These are phyloP conservation scores for Bretschneidera sinensis DNA, from an alignment of 345 rosid genomes.

Conservation along the genomic window DNA sequence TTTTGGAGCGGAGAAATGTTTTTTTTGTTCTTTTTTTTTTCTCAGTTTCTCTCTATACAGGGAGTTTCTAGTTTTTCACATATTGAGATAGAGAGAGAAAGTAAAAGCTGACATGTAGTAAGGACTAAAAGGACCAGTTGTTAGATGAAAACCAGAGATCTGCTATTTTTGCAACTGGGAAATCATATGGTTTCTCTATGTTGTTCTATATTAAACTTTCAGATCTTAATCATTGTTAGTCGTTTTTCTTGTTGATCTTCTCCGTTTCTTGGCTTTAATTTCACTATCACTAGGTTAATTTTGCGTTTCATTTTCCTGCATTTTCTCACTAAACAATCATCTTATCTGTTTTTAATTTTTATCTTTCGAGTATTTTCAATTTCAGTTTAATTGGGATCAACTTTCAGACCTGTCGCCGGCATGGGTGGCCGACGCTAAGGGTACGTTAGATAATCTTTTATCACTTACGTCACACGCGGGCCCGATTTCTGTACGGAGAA, in stretches of 20 bases:
- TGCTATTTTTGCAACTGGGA: slow-evolving; percentile 32
- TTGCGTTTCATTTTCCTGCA: slow-evolving; percentile 4
- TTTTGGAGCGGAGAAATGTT: slow-evolving; percentile 19
- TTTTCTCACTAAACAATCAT: slow-evolving; percentile 7
- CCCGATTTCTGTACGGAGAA: slow-evolving; percentile 6
- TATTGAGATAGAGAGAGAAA: slow-evolving; percentile 10
- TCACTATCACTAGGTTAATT: not conserved
- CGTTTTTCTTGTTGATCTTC: not conserved
- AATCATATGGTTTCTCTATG: slow-evolving; percentile 1
- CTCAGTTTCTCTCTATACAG: not conserved
- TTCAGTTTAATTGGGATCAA: slow-evolving; percentile 13
- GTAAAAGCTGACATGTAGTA: slow-evolving; percentile 27
- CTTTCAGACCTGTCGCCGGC: slow-evolving; percentile 48
- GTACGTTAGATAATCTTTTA: slow-evolving; percentile 15
- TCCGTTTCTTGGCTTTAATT: slow-evolving; percentile 14
- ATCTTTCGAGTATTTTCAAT: no score
- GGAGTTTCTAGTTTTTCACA: slow-evolving; percentile 21
- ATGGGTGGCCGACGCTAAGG: slow-evolving; percentile 23
- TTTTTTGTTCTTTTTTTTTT: slow-evolving; percentile 7
- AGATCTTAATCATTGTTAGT: not conserved
- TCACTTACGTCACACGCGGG: slow-evolving; percentile 24
- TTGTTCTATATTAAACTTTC: no score
- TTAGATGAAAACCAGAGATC: slow-evolving; percentile 31
- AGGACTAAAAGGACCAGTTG: slow-evolving; percentile 16
- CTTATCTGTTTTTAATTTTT: no score